Evolutionary conservation across 306 rosid species (phyloP).

Genomic region (Fragaria vesca): DNA sequence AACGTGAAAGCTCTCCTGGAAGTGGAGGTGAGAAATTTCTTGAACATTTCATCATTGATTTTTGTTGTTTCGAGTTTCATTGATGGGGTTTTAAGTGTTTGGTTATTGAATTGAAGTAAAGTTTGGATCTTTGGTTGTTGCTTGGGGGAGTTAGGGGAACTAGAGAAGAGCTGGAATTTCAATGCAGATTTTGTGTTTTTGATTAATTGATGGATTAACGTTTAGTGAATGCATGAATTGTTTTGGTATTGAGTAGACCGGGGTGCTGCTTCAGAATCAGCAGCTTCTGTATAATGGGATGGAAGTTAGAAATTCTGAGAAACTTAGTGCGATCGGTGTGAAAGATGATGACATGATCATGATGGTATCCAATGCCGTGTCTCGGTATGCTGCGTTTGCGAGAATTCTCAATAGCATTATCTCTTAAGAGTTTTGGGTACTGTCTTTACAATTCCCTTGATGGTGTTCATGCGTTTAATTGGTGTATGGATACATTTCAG

Average conservation of each 20-base stretch:
- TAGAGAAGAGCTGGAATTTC: background rate
- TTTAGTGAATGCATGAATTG: constrained; percentile 1
- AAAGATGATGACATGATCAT: constrained; percentile 87
- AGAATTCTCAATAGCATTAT: background rate
- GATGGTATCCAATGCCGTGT: constrained; percentile 61
- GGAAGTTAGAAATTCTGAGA: constrained; percentile 69
- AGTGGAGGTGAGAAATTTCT: constrained; percentile 63
- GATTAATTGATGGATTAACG: background rate
- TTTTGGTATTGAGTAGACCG: constrained; percentile 51
- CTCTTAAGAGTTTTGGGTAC: background rate
- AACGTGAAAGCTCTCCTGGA: constrained; percentile 92
- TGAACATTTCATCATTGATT: constrained; percentile 8
- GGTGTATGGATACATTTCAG: constrained; percentile 34
- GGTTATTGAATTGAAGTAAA: background rate
- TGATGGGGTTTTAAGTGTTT: background rate
- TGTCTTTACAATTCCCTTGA: background rate
- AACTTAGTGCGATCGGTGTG: constrained; percentile 76
- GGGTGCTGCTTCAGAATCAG: constrained; percentile 78
- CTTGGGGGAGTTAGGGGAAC: background rate
- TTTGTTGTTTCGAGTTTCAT: background rate
- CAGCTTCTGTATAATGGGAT: constrained; percentile 81
- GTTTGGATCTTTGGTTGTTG: constrained; percentile 1
- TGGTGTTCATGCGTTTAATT: background rate
- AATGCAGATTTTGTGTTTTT: background rate
- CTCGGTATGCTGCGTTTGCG: constrained; percentile 42